Conservation (phyloP, 2,329 filamentous ascomycete genomes). For the Penicillium sp. region DNA sequence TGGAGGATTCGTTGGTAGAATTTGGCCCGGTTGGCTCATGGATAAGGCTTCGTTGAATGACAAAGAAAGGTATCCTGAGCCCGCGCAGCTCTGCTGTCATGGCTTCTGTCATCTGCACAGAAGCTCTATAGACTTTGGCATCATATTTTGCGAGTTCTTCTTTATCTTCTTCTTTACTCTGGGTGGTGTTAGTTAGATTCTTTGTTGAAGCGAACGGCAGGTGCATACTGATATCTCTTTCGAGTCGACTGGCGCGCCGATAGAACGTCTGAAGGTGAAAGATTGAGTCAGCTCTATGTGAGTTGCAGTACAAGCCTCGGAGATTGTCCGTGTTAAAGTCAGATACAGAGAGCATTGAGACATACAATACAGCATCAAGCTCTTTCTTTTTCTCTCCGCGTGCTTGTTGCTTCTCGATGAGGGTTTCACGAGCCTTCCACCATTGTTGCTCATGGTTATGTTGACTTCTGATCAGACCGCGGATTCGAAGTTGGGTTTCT, state of each 20-base stretch:
- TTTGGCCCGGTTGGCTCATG: slow-evolving; percentile 14
- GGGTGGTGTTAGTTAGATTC: background rate
- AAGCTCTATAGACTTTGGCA: slow-evolving; percentile 60
- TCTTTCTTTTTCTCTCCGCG: slow-evolving; percentile 54
- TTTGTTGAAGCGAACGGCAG: background rate
- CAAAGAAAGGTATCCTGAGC: slow-evolving; percentile 62
- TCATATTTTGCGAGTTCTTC: slow-evolving; percentile 60
- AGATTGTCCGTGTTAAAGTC: too few species aligned
- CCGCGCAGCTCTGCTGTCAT: slow-evolving; percentile 56
- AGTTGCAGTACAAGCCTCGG: too few species aligned
- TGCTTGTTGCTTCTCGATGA: slow-evolving; percentile 52
- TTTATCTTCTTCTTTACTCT: slow-evolving; percentile 50
- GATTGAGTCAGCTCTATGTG: background rate
- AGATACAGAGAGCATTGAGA: slow-evolving; percentile 3
- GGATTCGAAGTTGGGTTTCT: slow-evolving; percentile 45
- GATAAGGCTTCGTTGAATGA: slow-evolving; percentile 47
- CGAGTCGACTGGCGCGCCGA: slow-evolving; percentile 43
- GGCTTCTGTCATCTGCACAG: slow-evolving; percentile 57
- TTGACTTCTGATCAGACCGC: slow-evolving; percentile 61
- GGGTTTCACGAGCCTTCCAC: slow-evolving; percentile 52
- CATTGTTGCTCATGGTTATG: slow-evolving; percentile 62
- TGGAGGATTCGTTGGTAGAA: background rate
- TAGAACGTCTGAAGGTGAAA: slow-evolving; percentile 38
- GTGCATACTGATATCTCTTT: slow-evolving; percentile 33
- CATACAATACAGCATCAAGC: slow-evolving; percentile 55